Conservation (phyloP, 352 stramenopile species). For the Aphanomyces invadans region DNA sequence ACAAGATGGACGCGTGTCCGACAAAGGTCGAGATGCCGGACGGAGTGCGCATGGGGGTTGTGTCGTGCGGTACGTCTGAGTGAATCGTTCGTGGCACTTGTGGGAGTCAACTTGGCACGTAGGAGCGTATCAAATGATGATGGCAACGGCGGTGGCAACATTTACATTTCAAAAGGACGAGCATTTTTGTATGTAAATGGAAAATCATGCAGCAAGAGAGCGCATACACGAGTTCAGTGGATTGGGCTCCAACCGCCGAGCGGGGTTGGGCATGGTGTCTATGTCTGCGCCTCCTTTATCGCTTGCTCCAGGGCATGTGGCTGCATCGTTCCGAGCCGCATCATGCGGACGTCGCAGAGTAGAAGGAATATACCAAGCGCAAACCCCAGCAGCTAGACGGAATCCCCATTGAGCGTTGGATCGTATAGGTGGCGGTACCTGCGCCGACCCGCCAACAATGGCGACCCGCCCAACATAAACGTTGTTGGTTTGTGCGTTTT, state of each 20-base stretch:
- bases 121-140: conserved; percentile 25
- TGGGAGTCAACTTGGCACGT: not conserved
- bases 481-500: conserved; percentile 22
- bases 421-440: too few species aligned
- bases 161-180: conserved; percentile 13
- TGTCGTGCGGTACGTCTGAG: conserved; percentile 18
- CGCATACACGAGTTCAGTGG: too few species aligned
- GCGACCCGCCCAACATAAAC: conserved; percentile 15
- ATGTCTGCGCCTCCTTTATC: not conserved
- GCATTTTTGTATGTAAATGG: conserved; percentile 13
- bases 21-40: conserved; percentile 21
- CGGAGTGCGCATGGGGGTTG: not conserved
- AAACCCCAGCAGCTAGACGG: conserved; percentile 13
- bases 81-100: too few species aligned
- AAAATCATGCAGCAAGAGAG: too few species aligned
- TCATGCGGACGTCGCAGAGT: conserved; percentile 19
- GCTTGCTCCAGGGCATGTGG: not conserved
- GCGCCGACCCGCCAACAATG: not conserved
- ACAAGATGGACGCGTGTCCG: conserved; percentile 44
- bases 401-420: not conserved
- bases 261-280: too few species aligned
- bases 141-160: not conserved
- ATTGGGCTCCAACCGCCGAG: too few species aligned
- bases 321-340: not conserved
- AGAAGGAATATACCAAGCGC: conserved; percentile 16